Evolutionary conservation across 768 basidiomycete species (phyloP).

Genomic region (Macrocybe gigantea): DNA sequence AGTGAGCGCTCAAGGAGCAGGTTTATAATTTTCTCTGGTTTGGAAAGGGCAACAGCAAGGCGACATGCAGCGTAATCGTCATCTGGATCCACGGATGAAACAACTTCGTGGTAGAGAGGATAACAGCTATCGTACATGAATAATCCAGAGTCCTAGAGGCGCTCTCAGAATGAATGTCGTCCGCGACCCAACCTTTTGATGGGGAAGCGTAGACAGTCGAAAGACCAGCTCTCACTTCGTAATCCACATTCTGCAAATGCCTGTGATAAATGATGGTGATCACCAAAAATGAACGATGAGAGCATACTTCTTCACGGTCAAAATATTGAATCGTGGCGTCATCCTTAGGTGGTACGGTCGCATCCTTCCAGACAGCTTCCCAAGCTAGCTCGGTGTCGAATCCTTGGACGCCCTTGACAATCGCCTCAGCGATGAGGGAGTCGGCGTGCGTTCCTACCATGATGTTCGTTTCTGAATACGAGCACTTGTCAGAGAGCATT

Average conservation of each 20-base stretch:
- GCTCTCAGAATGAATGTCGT: constrained; percentile 74
- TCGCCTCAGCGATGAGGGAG: constrained; percentile 68
- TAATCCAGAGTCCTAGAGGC: constrained; percentile 76
- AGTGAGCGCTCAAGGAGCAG: constrained; percentile 52
- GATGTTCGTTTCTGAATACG: constrained; percentile 62
- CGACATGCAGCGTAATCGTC: constrained; percentile 71
- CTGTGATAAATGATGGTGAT: background rate
- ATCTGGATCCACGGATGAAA: constrained; percentile 32
- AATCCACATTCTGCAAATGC: constrained; percentile 51
- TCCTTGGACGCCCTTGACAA: constrained; percentile 54
- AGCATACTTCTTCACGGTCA: constrained; percentile 61
- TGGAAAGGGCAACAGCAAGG: constrained; percentile 49
- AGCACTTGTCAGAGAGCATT: background rate
- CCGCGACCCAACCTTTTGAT: constrained; percentile 67
- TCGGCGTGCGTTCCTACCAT: constrained; percentile 82
- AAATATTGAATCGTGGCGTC: constrained; percentile 54
- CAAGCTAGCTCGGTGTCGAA: constrained; percentile 64
- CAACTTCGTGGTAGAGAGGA: background rate
- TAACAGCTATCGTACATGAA: constrained; percentile 44
- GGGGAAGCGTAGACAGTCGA: constrained; percentile 50
- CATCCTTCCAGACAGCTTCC: constrained; percentile 72
- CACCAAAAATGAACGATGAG: background rate
- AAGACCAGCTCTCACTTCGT: constrained; percentile 76
- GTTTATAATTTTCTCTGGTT: constrained; percentile 35
- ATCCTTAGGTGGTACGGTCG: constrained; percentile 50